A percentile compares a stretch with the other conserved stretches of the same genome.
phyloP scores from a whole-genome alignment of 2,329 filamentous ascomycete species.

The Colletotrichum sp. region DNA sequence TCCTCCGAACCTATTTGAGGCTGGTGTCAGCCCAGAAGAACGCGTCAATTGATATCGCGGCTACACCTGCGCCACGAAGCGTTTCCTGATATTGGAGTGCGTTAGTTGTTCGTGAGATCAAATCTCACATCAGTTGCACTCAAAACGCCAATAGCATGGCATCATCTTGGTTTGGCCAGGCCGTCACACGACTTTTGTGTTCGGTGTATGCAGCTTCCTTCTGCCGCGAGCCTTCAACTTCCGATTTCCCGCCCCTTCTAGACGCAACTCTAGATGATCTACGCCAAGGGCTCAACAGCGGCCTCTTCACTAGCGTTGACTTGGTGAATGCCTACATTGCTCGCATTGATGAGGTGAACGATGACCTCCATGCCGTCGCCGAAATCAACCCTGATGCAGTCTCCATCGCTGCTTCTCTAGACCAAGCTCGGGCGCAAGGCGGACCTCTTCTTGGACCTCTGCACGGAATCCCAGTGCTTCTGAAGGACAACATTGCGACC shows the following conservation, averaged over 20 bases:
- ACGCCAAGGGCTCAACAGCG: conserved; percentile 23
- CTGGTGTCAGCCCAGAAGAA: neutral
- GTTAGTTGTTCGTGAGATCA: neutral
- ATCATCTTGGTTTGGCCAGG: neutral
- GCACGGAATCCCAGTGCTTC: conserved; percentile 68
- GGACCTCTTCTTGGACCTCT: conserved; percentile 33
- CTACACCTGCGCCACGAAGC: neutral
- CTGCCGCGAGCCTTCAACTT: neutral
- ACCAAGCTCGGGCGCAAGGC: conserved; percentile 28
- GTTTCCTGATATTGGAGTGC: fast-evolving
- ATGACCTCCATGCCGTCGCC: conserved; percentile 29
- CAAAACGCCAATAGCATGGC: neutral
- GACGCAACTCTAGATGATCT: neutral
- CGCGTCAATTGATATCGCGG: neutral
- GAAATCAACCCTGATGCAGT: conserved; percentile 44
- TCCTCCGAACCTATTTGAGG: neutral
- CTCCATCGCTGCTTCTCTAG: conserved; percentile 38
- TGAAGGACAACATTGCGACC: conserved; percentile 74
- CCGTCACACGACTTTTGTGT: neutral
- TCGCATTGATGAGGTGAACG: conserved; percentile 35
- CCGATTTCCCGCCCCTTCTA: neutral
- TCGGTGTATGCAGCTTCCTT: neutral
- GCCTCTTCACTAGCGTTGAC: conserved; percentile 33
- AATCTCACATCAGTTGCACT: neutral
- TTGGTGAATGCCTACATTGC: conserved; percentile 35